A percentile compares a stretch with the other conserved stretches of the same genome.
These are phyloP conservation scores for Parastagonospora avenae DNA, from an alignment of 2,329 filamentous ascomycete genomes.

Conservation along the genomic window DNA sequence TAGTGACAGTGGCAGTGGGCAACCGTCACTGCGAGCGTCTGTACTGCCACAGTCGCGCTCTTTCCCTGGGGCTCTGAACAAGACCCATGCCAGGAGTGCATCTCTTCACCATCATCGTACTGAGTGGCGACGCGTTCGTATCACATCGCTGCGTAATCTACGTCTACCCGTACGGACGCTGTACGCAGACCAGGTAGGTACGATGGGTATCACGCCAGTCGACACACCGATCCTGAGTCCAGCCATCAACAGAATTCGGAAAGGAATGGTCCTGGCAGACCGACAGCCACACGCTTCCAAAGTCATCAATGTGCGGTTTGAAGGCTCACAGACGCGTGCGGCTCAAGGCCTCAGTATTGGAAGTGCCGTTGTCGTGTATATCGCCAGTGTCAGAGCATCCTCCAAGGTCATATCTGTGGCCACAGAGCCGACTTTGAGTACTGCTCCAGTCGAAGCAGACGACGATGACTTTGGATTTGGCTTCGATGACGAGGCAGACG, in stretches of 20 bases:
- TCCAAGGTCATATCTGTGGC: slow-evolving; percentile 69
- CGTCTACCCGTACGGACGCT: slow-evolving; percentile 80
- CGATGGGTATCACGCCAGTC: slow-evolving; percentile 72
- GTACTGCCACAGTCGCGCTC: slow-evolving; percentile 52
- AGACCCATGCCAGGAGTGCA: slow-evolving; percentile 13
- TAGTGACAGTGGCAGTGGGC: slow-evolving; percentile 44
- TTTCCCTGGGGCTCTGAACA: slow-evolving; percentile 53
- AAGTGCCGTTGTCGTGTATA: slow-evolving; percentile 78
- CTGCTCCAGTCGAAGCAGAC: slow-evolving; percentile 25
- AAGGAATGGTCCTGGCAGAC: slow-evolving; percentile 80
- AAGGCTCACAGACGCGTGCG: slow-evolving; percentile 56
- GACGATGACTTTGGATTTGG: slow-evolving; percentile 60
- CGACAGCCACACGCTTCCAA: slow-evolving; percentile 60
- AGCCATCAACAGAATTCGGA: slow-evolving; percentile 56
- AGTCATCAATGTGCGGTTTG: slow-evolving; percentile 68
- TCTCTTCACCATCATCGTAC: slow-evolving; percentile 21
- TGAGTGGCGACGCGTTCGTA: slow-evolving; percentile 77
- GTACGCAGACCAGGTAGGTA: slow-evolving; percentile 83
- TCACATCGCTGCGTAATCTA: slow-evolving; percentile 87
- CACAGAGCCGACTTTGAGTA: slow-evolving; percentile 9
- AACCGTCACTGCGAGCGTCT: slow-evolving; percentile 22
- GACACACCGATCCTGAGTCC: slow-evolving; percentile 33
- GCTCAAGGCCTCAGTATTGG: slow-evolving; percentile 69
- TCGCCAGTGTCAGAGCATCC: slow-evolving; percentile 82
- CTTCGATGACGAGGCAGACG: slow-evolving; percentile 54